Base-by-base conservation (phyloP, 768 basidiomycete genomes). In the Cystofilobasidium macerans region DNA sequence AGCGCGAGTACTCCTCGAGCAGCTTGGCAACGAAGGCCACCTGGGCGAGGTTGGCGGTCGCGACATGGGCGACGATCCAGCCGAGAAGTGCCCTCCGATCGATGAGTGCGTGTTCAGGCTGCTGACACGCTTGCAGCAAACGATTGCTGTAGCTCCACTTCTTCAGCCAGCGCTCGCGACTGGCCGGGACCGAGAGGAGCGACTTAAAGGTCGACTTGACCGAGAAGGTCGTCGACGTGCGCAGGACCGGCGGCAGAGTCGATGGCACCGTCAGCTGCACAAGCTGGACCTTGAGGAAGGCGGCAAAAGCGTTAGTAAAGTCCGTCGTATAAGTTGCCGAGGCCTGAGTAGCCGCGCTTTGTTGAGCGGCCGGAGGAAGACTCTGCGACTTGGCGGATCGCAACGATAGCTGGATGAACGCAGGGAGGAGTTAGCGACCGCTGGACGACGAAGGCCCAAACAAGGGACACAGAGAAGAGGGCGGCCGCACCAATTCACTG, bases 281-380 rank as follows among this genome's bases (percentile, higher is more conserved):
- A 18, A 73, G 62, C 36, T 71, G 70, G 30, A 69, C 70, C 30
- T 70, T 71, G 22, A 73, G 43, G 38, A 68, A 71, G 5, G 69
- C 70, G 59, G 64, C 61, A 3, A 71, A 68, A 33, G 70, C 61
- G 20, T 57, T 57, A 3, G 73, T 71, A 66, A 70, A 73, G 38
- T 73, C 73, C 24, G 59, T 42, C 0, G 71, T 69, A 69, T 70
- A 73, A n/a, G 26, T 18, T 51, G 53, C n/a, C 33, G 65, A 53
- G 48, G 65, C 38, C 51, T 54, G 48, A 30, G 20, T 53, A 18
- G 58, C 35, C 51, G 59, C 54, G 64, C 45, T 65, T 43, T 30
- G 57, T 14, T n/a, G 42, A 13, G 14, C 28, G 2, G 0, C 9
- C 20, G 47, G 24, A 7, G 26, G 12, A 2, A 60, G 35, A 28